phyloP scores from a whole-genome alignment of 2,329 filamentous ascomycete species.

The Aureobasidium vineae region DNA sequence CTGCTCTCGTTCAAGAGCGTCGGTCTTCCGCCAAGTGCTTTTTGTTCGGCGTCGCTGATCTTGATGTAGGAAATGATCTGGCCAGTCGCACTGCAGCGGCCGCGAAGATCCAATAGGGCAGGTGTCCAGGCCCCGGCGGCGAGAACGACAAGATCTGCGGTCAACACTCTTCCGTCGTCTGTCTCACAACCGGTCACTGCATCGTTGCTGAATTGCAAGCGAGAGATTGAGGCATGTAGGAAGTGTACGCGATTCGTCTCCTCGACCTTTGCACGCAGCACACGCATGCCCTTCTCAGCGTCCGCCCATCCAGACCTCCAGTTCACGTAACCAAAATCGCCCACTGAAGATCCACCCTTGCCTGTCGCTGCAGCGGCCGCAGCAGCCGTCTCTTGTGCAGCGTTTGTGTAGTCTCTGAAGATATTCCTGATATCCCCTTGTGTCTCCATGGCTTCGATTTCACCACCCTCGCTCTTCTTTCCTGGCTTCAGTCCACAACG shows the following conservation, averaged over 20 bases:
- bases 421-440: slow-evolving; percentile 42
- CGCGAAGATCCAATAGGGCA: slow-evolving; percentile 71
- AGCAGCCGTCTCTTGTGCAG: background rate
- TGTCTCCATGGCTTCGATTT: slow-evolving; percentile 42
- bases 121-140: slow-evolving; percentile 88
- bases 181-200: slow-evolving; percentile 60
- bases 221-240: slow-evolving; percentile 50
- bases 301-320: slow-evolving; percentile 75
- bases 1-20: slow-evolving; percentile 69
- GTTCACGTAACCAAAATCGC: slow-evolving; percentile 65
- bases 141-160: slow-evolving; percentile 71
- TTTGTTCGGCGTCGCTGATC: slow-evolving; percentile 70
- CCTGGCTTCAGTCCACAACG: slow-evolving; percentile 49
- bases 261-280: slow-evolving; percentile 56
- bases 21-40: slow-evolving; percentile 62
- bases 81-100: slow-evolving; percentile 74
- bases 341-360: slow-evolving; percentile 37
- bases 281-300: slow-evolving; percentile 67
- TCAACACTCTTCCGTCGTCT: slow-evolving; percentile 48
- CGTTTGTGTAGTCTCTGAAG: slow-evolving; percentile 36
- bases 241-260: slow-evolving; percentile 55
- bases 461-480: slow-evolving; percentile 35
- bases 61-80: slow-evolving; percentile 77
- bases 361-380: background rate
- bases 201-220: slow-evolving; percentile 41